Evolutionary conservation across 352 stramenopile genomes (phyloP), one percentile per base, ranked within the genome.

Genomic region (Phytophthora colocasiae): DNA sequence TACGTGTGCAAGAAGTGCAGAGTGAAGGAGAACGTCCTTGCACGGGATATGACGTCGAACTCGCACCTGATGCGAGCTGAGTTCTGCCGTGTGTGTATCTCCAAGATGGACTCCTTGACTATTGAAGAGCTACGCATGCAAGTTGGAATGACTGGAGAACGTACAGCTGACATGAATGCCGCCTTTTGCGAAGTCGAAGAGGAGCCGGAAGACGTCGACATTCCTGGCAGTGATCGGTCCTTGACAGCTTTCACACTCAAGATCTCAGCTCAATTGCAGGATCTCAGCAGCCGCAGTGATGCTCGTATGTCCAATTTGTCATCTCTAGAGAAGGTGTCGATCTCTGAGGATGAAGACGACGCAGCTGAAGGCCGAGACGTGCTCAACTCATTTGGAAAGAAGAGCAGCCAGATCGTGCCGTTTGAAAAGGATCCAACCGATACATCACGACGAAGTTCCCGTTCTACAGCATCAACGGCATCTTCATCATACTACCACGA

Each of bases 331-430:
- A 75, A 73, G 38, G 54, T 70, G 24, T 73, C 62, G 29, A 66
- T 72, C 6, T 74, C 56, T 2, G 64, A 74, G 26, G 70, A 75
- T 19, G 71, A 78, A n/a, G 61, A 75, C 38, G 71, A 75, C 0
- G 61, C 63, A 26, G 60, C 49, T 9, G 66, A 78, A 43, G 56
- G 45, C 3, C 51, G 48, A 64, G 71, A 78, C 49, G 61, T 78
- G 57, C 66, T 78, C 63, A 73, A 75, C 57, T 78, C 71, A 27
- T 68, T 78, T 51, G 58, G 57, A 73, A 69, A 72, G 71, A 77
- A 71, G 55, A 61, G 53, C 50, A 64, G 44, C 0, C 56, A 66
- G 12, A 17, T 69, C 0, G 49, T 64, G 44, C 14, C 50, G 8
- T 38, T 71, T n/a, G 64, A 74, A 7, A 77, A 71, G 69, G 69